Conservation (phyloP, 306 rosid genomes). For the Cicer judaicum region DNA sequence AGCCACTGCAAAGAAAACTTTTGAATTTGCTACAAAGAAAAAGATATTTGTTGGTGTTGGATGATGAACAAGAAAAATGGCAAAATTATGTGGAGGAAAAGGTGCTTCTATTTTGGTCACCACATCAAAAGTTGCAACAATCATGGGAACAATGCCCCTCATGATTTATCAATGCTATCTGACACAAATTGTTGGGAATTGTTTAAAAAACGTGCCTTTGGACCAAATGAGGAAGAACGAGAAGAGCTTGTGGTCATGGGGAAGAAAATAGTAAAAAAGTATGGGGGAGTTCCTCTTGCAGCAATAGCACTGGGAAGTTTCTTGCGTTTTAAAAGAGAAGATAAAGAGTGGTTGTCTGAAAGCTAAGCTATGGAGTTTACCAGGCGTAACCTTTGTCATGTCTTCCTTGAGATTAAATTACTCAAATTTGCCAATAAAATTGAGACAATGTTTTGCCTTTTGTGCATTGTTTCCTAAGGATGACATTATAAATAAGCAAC, state of each 20-base stretch:
- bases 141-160: neutral
- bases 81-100: neutral
- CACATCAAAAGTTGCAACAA: neutral
- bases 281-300: slow-evolving; percentile 8
- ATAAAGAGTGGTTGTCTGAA: slow-evolving; percentile 12
- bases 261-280: slow-evolving; percentile 23
- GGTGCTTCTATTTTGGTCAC: slow-evolving; percentile 11
- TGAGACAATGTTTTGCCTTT: slow-evolving; percentile 28
- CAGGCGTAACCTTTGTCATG: slow-evolving; percentile 9
- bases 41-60: slow-evolving; percentile 46
- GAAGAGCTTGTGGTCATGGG: neutral
- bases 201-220: slow-evolving; percentile 18
- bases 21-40: slow-evolving; percentile 2
- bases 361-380: slow-evolving; percentile 25
- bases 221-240: slow-evolving; percentile 6
- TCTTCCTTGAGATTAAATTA: slow-evolving; percentile 7
- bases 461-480: slow-evolving; percentile 18
- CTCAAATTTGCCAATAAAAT: neutral
- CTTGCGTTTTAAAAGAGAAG: neutral
- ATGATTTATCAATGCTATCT: slow-evolving; percentile 18
- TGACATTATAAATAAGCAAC: neutral
- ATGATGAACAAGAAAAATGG: slow-evolving; percentile 35
- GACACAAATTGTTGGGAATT: slow-evolving; percentile 16
- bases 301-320: slow-evolving; percentile 18
- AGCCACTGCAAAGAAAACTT: neutral